phyloP scores from a whole-genome alignment of 163 green algal species.

The Chlamydomonas reinhardtii region DNA sequence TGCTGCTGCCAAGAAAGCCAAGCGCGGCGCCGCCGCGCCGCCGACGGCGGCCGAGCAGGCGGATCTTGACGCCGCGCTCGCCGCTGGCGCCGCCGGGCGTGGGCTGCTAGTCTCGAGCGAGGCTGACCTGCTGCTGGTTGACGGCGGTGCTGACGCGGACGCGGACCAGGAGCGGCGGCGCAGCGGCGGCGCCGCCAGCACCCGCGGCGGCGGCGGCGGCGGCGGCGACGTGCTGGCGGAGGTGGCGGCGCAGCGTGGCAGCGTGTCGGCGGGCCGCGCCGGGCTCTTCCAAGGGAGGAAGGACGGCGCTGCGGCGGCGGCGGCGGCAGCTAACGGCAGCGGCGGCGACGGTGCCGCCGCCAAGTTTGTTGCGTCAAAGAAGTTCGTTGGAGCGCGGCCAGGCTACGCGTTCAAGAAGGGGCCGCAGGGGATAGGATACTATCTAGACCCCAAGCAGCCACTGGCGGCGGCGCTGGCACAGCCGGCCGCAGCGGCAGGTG shows the following conservation, averaged over 20 bases:
- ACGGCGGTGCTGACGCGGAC: neutral
- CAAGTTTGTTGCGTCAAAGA: conserved; percentile 57
- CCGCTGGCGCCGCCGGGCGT: neutral
- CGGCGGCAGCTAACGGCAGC: conserved; percentile 1
- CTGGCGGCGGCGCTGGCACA: neutral
- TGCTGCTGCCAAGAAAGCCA: conserved; percentile 15
- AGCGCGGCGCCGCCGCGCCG: neutral
- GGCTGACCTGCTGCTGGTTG: too few relatives aligned
- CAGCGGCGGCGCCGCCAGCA: conserved; percentile 25
- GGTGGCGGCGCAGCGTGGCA: neutral
- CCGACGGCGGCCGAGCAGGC: conserved; percentile 41
- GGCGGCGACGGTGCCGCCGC: neutral
- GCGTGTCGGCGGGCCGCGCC: neutral
- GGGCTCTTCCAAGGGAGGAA: neutral
- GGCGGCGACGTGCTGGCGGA: neutral
- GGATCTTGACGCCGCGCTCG: conserved; percentile 44
- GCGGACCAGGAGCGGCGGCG: neutral
- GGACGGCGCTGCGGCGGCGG: neutral
- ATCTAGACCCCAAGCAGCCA: conserved; percentile 59
- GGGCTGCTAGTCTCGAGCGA: conserved; percentile 11
- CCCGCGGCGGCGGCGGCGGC: neutral
- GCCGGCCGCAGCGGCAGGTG: conserved; percentile 8
- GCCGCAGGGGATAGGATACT: conserved; percentile 79
- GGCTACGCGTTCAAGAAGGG: conserved; percentile 80
- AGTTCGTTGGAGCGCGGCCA: conserved; percentile 64